Conservation (phyloP, 2,329 filamentous ascomycete species). For the Beauveria scarabaeidicola region DNA sequence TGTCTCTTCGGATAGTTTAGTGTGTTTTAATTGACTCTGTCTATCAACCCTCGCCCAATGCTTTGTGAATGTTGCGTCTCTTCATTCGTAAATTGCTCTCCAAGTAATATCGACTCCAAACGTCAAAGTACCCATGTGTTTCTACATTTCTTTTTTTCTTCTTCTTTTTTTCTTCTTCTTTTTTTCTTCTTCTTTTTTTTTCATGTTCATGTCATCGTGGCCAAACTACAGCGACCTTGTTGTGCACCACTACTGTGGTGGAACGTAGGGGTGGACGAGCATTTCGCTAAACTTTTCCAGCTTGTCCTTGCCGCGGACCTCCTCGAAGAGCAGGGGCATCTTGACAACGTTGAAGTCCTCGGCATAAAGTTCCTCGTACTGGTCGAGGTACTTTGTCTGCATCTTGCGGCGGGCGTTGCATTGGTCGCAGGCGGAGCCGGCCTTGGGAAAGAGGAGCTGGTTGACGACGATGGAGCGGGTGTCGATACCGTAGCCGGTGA, state of each 20-base stretch:
- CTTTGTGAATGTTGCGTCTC: neutral
- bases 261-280: slow-evolving; percentile 67
- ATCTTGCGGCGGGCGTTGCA: slow-evolving; percentile 92
- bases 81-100: neutral
- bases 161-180: too few species aligned
- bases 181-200: neutral
- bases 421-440: slow-evolving; percentile 81
- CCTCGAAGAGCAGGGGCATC: slow-evolving; percentile 93
- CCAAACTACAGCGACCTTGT: neutral
- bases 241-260: slow-evolving; percentile 40
- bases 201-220: neutral
- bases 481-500: slow-evolving; percentile 87
- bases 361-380: slow-evolving; percentile 97
- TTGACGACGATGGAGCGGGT: slow-evolving; percentile 98
- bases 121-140: neutral
- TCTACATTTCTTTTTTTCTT: neutral
- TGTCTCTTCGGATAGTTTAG: neutral
- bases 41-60: neutral
- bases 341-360: slow-evolving; percentile 95
- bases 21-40: neutral
- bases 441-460: slow-evolving; percentile 87
- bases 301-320: slow-evolving; percentile 91
- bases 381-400: slow-evolving; percentile 98
- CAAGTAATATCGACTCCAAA: neutral
- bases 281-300: slow-evolving; percentile 85